These are phyloP conservation scores for Xylariaceae sp. DNA, from an alignment of 2,329 filamentous ascomycete genomes.

Conservation along the genomic window DNA sequence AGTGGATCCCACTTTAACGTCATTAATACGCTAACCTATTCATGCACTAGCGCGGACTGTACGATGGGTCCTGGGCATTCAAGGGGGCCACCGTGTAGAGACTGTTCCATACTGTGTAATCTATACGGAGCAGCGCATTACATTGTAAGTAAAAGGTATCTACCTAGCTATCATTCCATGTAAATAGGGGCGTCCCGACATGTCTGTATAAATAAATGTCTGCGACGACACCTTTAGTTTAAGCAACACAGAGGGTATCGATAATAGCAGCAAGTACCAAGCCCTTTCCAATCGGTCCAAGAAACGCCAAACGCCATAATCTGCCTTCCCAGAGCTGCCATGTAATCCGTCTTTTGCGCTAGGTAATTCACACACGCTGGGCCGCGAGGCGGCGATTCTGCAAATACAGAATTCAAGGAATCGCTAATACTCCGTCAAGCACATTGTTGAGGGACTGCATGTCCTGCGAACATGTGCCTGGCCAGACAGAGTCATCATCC, in stretches of 20 bases:
- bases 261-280: constrained; percentile 6
- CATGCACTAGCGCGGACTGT: not conserved
- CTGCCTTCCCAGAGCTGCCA: constrained; percentile 16
- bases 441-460: constrained; percentile 50
- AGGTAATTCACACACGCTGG: constrained; percentile 15
- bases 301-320: constrained; percentile 17
- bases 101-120: too few relatives aligned
- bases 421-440: constrained; percentile 52
- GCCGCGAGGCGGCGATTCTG: constrained; percentile 5
- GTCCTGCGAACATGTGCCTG: constrained; percentile 51
- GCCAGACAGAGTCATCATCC: constrained; percentile 50
- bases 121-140: too few relatives aligned
- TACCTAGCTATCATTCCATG: not conserved
- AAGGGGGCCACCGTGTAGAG: too few relatives aligned
- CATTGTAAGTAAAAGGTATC: too few relatives aligned
- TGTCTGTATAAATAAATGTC: not conserved
- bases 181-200: not conserved
- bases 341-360: constrained; percentile 17
- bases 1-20: constrained; percentile 1
- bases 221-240: constrained; percentile 2
- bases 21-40: not conserved
- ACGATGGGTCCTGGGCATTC: too few relatives aligned
- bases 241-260: constrained; percentile 20
- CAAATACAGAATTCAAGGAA: constrained; percentile 26
- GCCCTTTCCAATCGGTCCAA: not conserved